A percentile compares a stretch with the other conserved stretches of the same genome.
phyloP scores from a whole-genome alignment of 495 filamentous ascomycete genomes.

The Astrocystis sublimbata region DNA sequence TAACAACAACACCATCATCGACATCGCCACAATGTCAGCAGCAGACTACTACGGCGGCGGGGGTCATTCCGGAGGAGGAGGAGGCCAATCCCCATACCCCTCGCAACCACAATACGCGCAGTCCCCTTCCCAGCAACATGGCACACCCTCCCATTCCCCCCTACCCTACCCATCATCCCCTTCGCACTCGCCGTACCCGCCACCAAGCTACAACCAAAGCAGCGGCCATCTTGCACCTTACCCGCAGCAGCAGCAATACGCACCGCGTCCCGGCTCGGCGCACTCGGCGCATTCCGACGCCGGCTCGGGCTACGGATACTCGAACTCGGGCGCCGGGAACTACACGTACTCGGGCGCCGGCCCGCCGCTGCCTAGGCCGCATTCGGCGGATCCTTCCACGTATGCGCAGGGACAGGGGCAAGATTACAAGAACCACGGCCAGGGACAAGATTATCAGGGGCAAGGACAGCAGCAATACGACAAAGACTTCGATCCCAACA shows the following conservation, averaged over 20 bases:
- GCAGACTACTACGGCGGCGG: slow-evolving; percentile 37
- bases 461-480: slow-evolving; percentile 13
- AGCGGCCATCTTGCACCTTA: slow-evolving; percentile 24
- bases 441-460: no score
- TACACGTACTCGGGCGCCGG: background rate
- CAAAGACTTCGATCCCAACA: slow-evolving; percentile 21
- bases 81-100: slow-evolving; percentile 26
- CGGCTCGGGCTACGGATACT: no score
- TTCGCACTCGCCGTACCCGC: slow-evolving; percentile 25
- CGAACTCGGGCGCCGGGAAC: no score
- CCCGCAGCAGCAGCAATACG: slow-evolving; percentile 23
- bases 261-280: slow-evolving; percentile 26
- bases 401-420: no score
- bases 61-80: background rate
- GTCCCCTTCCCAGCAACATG: no score
- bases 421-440: no score
- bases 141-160: no score
- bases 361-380: slow-evolving; percentile 18
- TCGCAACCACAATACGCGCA: slow-evolving; percentile 32
- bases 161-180: background rate
- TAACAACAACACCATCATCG: slow-evolving; percentile 19
- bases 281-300: slow-evolving; percentile 27
- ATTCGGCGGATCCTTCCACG: slow-evolving; percentile 28
- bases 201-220: slow-evolving; percentile 19
- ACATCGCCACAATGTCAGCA: slow-evolving; percentile 33